Conservation (phyloP, 139 green algal species). For the Micractinium conductrix region DNA sequence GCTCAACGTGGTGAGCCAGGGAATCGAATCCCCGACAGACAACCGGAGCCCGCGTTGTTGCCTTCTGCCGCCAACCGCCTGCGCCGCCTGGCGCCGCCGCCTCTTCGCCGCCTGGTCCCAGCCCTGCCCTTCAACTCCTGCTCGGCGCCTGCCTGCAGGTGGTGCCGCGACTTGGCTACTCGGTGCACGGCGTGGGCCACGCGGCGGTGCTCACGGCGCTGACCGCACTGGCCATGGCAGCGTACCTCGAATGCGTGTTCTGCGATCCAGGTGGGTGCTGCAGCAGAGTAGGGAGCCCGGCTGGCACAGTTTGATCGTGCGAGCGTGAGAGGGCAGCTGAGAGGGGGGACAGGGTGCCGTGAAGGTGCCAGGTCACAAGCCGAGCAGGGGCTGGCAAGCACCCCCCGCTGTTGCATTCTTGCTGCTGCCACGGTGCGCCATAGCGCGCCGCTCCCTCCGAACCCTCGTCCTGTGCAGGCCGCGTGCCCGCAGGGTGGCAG, state of each 20-base stretch:
- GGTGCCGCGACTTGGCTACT: slow-evolving; percentile 72
- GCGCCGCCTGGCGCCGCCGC: background rate
- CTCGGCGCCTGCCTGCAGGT: slow-evolving; percentile 52
- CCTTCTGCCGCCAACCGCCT: background rate
- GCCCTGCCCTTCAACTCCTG: background rate
- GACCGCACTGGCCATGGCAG: slow-evolving; percentile 15
- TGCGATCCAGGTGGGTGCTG: slow-evolving; percentile 59
- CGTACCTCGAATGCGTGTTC: slow-evolving; percentile 16
- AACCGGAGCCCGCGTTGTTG: background rate
- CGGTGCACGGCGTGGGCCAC: slow-evolving; percentile 68
- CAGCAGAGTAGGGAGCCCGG: too few species aligned
- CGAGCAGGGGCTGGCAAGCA: background rate
- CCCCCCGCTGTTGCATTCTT: background rate
- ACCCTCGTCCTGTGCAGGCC: slow-evolving; percentile 1
- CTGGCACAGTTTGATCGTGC: too few species aligned
- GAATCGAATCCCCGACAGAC: too few species aligned
- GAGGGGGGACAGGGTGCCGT: background rate
- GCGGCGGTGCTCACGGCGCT: slow-evolving; percentile 55
- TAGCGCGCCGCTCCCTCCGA: background rate
- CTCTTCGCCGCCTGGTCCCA: background rate
- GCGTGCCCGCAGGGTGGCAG: slow-evolving; percentile 52
- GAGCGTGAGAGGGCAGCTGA: too few species aligned
- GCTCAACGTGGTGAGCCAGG: slow-evolving; percentile 33
- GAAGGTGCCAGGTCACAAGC: background rate
- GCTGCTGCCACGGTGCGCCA: too few species aligned